Evolutionary conservation across 352 stramenopile species (phyloP).

Genomic region (Pythium rishiriense): DNA sequence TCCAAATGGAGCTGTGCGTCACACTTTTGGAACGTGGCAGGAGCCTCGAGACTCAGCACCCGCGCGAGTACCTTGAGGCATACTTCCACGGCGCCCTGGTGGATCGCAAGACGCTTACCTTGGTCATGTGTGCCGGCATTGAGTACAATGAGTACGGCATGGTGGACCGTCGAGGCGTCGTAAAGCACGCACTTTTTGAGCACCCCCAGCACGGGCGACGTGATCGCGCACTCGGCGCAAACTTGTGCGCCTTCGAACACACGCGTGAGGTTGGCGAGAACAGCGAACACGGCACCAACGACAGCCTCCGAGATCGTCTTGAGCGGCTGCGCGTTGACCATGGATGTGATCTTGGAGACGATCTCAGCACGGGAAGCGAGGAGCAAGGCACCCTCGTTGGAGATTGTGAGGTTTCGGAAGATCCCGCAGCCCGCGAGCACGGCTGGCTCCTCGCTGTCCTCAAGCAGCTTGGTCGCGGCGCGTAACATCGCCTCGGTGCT

Average conservation of each 20-base stretch:
- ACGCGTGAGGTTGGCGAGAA: conserved; percentile 58
- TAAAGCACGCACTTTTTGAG: conserved; percentile 59
- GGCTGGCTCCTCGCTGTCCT: conserved; percentile 44
- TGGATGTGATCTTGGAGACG: conserved; percentile 41
- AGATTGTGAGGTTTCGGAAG: conserved; percentile 60
- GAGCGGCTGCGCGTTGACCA: conserved; percentile 47
- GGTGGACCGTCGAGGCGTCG: conserved; percentile 39
- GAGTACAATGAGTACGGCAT: conserved; percentile 43
- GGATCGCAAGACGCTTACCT: conserved; percentile 54
- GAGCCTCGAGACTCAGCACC: conserved; percentile 26
- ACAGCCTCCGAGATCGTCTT: conserved; percentile 41
- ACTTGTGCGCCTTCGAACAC: conserved; percentile 52
- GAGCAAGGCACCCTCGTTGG: conserved; percentile 51
- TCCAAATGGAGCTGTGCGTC: conserved; percentile 36
- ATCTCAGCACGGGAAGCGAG: conserved; percentile 41
- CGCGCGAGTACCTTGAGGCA: conserved; percentile 56
- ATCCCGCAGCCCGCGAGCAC: conserved; percentile 49
- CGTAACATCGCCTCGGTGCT: conserved; percentile 53
- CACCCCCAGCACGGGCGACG: conserved; percentile 49
- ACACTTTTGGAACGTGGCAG: conserved; percentile 30
- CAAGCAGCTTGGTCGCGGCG: conserved; percentile 43
- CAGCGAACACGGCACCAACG: conserved; percentile 39
- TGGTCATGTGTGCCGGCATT: conserved; percentile 59
- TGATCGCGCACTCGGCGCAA: conserved; percentile 43
- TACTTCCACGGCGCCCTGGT: conserved; percentile 48